Percentiles rank a stretch among this genome's conserved stretches.
Conservation (phyloP, 306 rosid genomes). For the Pyrus pyrifolia region DNA sequence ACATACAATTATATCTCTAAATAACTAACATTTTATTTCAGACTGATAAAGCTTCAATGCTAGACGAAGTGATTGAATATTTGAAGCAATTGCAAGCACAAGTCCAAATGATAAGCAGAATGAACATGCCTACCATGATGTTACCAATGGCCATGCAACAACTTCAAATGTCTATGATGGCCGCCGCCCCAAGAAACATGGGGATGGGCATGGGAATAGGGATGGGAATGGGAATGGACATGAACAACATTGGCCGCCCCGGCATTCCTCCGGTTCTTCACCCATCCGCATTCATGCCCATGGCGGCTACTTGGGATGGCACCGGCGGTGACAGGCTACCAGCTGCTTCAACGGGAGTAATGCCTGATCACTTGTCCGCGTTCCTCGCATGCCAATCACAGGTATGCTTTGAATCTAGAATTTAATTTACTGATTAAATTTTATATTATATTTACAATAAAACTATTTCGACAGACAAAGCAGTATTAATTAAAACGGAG, state of each 20-base stretch:
- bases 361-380: slow-evolving; percentile 52
- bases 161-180: slow-evolving; percentile 80
- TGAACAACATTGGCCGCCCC: slow-evolving; percentile 36
- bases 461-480: too few species aligned
- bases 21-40: slow-evolving; percentile 5
- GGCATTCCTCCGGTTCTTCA: slow-evolving; percentile 58
- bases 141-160: slow-evolving; percentile 72
- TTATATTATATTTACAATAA: too few species aligned
- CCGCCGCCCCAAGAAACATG: slow-evolving; percentile 45
- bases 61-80: slow-evolving; percentile 92
- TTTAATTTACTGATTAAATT: too few species aligned
- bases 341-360: slow-evolving; percentile 22
- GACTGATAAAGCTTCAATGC: slow-evolving; percentile 93
- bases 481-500: too few species aligned
- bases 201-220: slow-evolving; percentile 58
- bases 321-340: slow-evolving; percentile 29
- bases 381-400: slow-evolving; percentile 72
- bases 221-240: slow-evolving; percentile 53
- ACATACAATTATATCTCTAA: too few species aligned
- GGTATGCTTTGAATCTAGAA: slow-evolving; percentile 20
- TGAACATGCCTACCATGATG: slow-evolving; percentile 69
- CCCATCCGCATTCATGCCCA: slow-evolving; percentile 64
- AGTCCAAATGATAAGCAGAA: slow-evolving; percentile 64
- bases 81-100: slow-evolving; percentile 90
- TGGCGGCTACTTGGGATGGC: slow-evolving; percentile 58